A percentile compares a stretch with the other conserved stretches of the same genome.
These are phyloP conservation scores for Fistulinella prunicolor DNA, from an alignment of 768 basidiomycete genomes.

Conservation along the genomic window DNA sequence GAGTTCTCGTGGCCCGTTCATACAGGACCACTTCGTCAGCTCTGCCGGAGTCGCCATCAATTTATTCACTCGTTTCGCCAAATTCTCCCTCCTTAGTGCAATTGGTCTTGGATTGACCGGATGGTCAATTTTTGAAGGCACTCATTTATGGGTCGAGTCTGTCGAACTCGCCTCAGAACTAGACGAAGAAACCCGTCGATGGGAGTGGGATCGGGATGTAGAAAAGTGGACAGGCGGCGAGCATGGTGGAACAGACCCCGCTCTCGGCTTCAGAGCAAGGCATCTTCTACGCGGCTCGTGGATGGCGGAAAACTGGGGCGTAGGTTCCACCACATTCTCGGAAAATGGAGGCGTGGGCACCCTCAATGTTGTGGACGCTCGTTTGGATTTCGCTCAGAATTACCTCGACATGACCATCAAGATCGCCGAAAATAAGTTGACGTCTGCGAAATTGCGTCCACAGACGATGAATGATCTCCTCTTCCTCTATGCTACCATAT, in stretches of 20 bases:
- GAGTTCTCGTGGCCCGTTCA: slow-evolving; percentile 17
- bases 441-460: slow-evolving; percentile 42
- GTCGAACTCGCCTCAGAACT: slow-evolving; percentile 43
- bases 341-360: slow-evolving; percentile 35
- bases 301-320: slow-evolving; percentile 68
- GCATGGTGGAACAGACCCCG: slow-evolving; percentile 68
- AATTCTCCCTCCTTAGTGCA: slow-evolving; percentile 46
- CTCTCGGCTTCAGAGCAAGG: slow-evolving; percentile 57
- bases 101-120: slow-evolving; percentile 44
- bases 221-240: slow-evolving; percentile 61
- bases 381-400: slow-evolving; percentile 50
- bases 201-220: slow-evolving; percentile 66
- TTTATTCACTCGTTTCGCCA: slow-evolving; percentile 46
- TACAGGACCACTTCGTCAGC: slow-evolving; percentile 34
- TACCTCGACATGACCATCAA: slow-evolving; percentile 51
- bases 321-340: slow-evolving; percentile 39
- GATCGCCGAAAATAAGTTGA: slow-evolving; percentile 40
- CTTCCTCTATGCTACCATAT: slow-evolving; percentile 48
- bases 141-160: slow-evolving; percentile 65
- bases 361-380: slow-evolving; percentile 50
- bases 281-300: slow-evolving; percentile 68
- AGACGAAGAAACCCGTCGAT: slow-evolving; percentile 53
- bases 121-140: slow-evolving; percentile 48
- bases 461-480: slow-evolving; percentile 55
- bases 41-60: slow-evolving; percentile 41